These are phyloP conservation scores for Pichia deserticola DNA, from an alignment of 805 yeast genomes.

Conservation along the genomic window DNA sequence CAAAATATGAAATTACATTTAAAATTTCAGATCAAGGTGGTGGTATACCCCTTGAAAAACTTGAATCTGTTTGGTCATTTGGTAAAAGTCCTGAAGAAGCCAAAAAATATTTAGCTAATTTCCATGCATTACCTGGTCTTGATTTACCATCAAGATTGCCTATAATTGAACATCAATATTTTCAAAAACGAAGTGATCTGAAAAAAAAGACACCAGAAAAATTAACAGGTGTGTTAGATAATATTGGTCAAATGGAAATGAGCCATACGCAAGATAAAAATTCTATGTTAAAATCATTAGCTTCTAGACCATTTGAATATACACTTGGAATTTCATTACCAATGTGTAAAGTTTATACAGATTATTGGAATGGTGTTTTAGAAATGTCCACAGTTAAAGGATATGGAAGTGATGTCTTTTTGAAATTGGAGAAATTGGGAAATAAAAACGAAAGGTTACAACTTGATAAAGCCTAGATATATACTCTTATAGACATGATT, in stretches of 20 bases:
- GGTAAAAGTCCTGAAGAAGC: slow-evolving; percentile 64
- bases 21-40: slow-evolving; percentile 89
- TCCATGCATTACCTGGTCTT: slow-evolving; percentile 64
- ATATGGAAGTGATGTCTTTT: slow-evolving; percentile 82
- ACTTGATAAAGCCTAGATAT: slow-evolving; percentile 53
- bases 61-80: slow-evolving; percentile 77
- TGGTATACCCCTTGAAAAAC: slow-evolving; percentile 57
- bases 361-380: slow-evolving; percentile 92
- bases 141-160: slow-evolving; percentile 29
- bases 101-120: slow-evolving; percentile 49
- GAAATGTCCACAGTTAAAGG: slow-evolving; percentile 81
- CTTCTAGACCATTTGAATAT: slow-evolving; percentile 64
- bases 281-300: slow-evolving; percentile 56
- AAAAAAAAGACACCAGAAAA: slow-evolving; percentile 2
- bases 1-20: slow-evolving; percentile 60
- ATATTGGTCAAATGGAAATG: slow-evolving; percentile 28
- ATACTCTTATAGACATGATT: too few species aligned
- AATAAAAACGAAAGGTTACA: slow-evolving; percentile 53
- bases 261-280: slow-evolving; percentile 18
- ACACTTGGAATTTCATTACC: slow-evolving; percentile 87
- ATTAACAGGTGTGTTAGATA: slow-evolving; percentile 22
- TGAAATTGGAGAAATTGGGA: slow-evolving; percentile 75
- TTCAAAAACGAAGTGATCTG: background rate
- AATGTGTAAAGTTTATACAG: slow-evolving; percentile 87
- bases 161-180: slow-evolving; percentile 14